These are phyloP conservation scores for Vanrija humicola DNA, from an alignment of 1,284 basidiomycete species.

Conservation along the genomic window DNA sequence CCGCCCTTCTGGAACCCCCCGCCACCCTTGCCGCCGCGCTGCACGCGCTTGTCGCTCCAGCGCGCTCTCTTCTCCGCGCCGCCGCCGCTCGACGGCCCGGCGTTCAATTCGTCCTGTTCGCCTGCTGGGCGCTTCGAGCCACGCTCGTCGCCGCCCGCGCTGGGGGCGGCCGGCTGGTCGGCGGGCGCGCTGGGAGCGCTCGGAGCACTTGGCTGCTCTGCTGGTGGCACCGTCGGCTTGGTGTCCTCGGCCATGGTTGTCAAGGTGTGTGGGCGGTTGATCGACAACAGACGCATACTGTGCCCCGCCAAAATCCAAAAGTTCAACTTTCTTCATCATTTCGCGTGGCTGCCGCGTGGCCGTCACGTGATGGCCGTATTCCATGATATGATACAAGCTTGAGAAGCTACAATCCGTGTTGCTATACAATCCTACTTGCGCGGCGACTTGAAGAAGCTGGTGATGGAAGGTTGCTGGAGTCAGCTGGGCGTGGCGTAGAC, in stretches of 20 bases:
- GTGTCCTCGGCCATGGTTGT: background rate
- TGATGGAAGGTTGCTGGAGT: conserved; percentile 37
- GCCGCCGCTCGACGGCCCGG: background rate
- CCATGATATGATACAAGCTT: no score
- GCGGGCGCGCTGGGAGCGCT: background rate
- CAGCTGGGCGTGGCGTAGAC: background rate
- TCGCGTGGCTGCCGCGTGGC: no score
- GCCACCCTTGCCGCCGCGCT: background rate
- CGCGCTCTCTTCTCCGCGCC: background rate
- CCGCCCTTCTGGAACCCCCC: conserved; percentile 2
- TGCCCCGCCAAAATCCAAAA: background rate
- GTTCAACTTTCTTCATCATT: background rate
- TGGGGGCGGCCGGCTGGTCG: background rate
- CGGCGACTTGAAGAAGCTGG: conserved; percentile 38
- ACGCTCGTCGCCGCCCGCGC: background rate
- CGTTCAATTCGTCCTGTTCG: conserved; percentile 18
- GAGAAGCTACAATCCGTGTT: no score
- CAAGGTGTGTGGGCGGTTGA: background rate
- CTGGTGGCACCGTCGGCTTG: background rate
- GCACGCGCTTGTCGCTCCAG: background rate
- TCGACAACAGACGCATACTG: background rate
- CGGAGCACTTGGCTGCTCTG: background rate
- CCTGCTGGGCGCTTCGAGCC: background rate
- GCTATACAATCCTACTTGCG: conserved; percentile 3
- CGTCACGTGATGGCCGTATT: background rate